Percentiles rank a stretch among this genome's conserved stretches.
phyloP scores from a whole-genome alignment of 1,284 basidiomycete species.

The Sporisorium graminicola region DNA sequence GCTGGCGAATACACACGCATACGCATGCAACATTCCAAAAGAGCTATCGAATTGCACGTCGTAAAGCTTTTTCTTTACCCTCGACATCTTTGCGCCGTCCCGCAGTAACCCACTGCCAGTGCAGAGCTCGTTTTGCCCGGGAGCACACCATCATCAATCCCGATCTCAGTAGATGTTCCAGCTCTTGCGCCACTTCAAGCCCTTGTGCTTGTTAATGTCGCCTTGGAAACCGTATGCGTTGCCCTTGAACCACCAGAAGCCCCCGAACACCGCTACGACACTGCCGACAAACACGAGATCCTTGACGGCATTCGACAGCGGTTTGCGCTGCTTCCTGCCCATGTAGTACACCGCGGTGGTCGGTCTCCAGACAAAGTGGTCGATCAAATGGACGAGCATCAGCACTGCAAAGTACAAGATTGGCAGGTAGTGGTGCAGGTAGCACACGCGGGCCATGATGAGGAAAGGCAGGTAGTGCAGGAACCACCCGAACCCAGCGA shows the following conservation, averaged over 20 bases:
- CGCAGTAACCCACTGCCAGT: no score
- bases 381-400: slow-evolving; percentile 88
- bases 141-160: no score
- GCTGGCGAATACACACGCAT: no score
- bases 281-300: slow-evolving; percentile 78
- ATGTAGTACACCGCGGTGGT: slow-evolving; percentile 61
- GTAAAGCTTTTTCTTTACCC: background rate
- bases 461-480: slow-evolving; percentile 94
- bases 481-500: slow-evolving; percentile 90
- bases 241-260: slow-evolving; percentile 94
- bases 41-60: no score
- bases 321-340: slow-evolving; percentile 24
- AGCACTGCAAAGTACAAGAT: slow-evolving; percentile 95
- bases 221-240: slow-evolving; percentile 90
- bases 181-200: slow-evolving; percentile 65
- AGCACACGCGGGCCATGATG: slow-evolving; percentile 76
- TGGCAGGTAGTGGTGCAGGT: slow-evolving; percentile 85
- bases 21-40: no score
- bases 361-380: slow-evolving; percentile 79
- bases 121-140: no score
- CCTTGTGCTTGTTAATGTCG: slow-evolving; percentile 74
- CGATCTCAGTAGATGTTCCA: slow-evolving; percentile 65
- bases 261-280: slow-evolving; percentile 76
- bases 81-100: no score
- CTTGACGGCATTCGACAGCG: slow-evolving; percentile 77